Conservation (phyloP, 2,329 filamentous ascomycete species). For the Exophiala oligosperma region DNA sequence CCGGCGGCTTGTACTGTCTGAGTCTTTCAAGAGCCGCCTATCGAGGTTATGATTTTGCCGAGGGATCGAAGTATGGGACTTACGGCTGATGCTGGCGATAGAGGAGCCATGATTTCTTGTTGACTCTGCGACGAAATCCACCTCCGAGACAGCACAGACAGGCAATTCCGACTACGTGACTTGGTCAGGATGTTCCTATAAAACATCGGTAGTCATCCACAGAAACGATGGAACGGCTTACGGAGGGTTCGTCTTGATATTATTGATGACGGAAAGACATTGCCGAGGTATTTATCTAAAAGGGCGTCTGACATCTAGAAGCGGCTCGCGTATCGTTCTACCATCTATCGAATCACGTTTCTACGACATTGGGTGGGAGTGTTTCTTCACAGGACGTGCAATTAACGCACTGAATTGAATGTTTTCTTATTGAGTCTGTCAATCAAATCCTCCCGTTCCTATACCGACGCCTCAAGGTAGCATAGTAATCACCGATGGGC, state of each 20-base stretch:
- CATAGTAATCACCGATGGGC: too few species aligned
- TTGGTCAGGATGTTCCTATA: not conserved
- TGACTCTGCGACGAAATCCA: slow-evolving; percentile 12
- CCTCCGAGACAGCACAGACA: not conserved
- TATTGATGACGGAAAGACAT: not conserved
- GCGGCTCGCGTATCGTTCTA: too few species aligned
- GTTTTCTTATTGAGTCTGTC: not conserved
- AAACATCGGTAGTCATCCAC: slow-evolving; percentile 8
- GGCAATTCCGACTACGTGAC: not conserved
- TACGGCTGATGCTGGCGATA: slow-evolving; percentile 23
- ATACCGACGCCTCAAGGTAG: too few species aligned
- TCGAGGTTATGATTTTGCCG: not conserved
- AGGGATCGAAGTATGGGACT: not conserved
- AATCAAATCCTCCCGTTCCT: too few species aligned
- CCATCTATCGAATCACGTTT: too few species aligned
- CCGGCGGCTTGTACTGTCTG: slow-evolving; percentile 56
- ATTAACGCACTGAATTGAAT: too few species aligned
- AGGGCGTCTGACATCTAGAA: not conserved
- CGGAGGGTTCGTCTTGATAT: not conserved
- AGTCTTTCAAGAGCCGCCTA: slow-evolving; percentile 57
- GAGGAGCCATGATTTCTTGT: slow-evolving; percentile 23
- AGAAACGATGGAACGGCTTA: not conserved
- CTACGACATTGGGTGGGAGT: too few species aligned
- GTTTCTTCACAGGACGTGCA: too few species aligned
- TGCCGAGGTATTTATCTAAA: slow-evolving; percentile 1